Evolutionary conservation across 23 red algal genomes (phyloP).

Genomic region (Pyropia haitanensis): DNA sequence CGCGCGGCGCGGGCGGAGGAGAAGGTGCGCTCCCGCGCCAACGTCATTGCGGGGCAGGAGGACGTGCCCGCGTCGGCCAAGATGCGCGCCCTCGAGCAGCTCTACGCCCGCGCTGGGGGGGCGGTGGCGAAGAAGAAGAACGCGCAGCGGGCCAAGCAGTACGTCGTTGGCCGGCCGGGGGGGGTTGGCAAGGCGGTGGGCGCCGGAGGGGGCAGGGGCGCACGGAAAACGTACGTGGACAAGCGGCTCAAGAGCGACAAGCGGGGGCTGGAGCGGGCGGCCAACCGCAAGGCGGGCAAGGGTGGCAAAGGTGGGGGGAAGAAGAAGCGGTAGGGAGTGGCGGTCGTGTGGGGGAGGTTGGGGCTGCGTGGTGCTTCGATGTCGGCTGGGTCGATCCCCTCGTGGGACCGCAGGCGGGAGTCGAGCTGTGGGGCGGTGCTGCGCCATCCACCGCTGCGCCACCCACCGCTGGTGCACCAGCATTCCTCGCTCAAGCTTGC

Average conservation of each 20-base stretch:
- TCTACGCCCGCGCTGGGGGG: slow-evolving; percentile 48
- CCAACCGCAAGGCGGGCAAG: slow-evolving; percentile 1
- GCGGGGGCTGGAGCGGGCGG: slow-evolving; percentile 50
- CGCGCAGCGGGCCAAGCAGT: slow-evolving; percentile 20
- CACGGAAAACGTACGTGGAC: slow-evolving; percentile 62
- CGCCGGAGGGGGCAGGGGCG: slow-evolving; percentile 20
- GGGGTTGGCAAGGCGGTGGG: slow-evolving; percentile 49
- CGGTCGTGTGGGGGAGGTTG: too few species aligned
- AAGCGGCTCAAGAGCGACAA: slow-evolving; percentile 70
- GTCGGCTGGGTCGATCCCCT: too few species aligned
- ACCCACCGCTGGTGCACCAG: too few species aligned
- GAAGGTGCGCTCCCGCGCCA: slow-evolving; percentile 48
- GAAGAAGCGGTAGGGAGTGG: too few species aligned
- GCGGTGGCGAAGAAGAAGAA: slow-evolving; percentile 48
- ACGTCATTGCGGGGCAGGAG: slow-evolving; percentile 58
- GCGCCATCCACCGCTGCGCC: too few species aligned
- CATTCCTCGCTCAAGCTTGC: too few species aligned
- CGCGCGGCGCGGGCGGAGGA: slow-evolving; percentile 38
- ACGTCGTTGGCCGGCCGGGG: slow-evolving; percentile 40
- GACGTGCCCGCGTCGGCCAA: slow-evolving; percentile 42
- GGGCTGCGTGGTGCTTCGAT: too few species aligned
- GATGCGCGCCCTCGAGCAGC: slow-evolving; percentile 60
- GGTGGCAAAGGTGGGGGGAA: not conserved
- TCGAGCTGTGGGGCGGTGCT: too few species aligned
- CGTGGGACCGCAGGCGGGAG: too few species aligned